These are phyloP conservation scores for Malus hybrid DNA, from an alignment of 331 rosid species.

Conservation along the genomic window DNA sequence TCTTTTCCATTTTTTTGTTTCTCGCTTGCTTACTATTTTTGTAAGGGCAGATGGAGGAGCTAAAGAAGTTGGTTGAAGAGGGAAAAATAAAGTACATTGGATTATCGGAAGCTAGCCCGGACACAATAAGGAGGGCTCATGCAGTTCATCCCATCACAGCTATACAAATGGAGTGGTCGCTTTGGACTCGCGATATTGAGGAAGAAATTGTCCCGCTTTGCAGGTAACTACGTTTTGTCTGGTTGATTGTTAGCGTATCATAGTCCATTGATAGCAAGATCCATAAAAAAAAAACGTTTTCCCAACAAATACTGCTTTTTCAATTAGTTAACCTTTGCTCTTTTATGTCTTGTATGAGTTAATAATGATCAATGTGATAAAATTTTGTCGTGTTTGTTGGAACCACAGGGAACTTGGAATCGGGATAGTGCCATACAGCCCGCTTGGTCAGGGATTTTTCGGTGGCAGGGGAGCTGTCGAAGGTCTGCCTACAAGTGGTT, in stretches of 20 bases:
- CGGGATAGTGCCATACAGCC: constrained; percentile 23
- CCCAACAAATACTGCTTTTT: no score
- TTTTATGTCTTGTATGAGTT: no score
- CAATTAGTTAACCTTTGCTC: no score
- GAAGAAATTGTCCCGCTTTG: constrained; percentile 34
- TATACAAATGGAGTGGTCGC: constrained; percentile 47
- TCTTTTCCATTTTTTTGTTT: neutral
- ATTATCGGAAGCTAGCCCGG: constrained; percentile 42
- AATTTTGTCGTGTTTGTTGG: neutral
- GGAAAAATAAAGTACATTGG: constrained; percentile 43
- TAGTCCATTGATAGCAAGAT: no score
- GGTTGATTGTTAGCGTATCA: no score
- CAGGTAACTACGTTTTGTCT: constrained; percentile 7
- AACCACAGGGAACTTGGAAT: constrained; percentile 34
- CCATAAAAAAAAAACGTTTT: no score
- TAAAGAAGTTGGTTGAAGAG: constrained; percentile 42
- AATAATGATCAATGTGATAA: neutral
- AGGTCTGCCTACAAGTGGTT: neutral
- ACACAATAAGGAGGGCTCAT: constrained; percentile 50
- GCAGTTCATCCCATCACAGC: constrained; percentile 47
- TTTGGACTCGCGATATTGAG: constrained; percentile 37
- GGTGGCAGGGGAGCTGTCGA: constrained; percentile 17
- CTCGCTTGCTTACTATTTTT: neutral
- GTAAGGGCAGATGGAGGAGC: constrained; percentile 31
- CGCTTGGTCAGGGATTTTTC: constrained; percentile 22